A percentile compares a stretch with the other conserved stretches of the same genome.
Evolutionary conservation across 2,329 filamentous ascomycete genomes (phyloP).

Genomic region (Talaromyces sp.): DNA sequence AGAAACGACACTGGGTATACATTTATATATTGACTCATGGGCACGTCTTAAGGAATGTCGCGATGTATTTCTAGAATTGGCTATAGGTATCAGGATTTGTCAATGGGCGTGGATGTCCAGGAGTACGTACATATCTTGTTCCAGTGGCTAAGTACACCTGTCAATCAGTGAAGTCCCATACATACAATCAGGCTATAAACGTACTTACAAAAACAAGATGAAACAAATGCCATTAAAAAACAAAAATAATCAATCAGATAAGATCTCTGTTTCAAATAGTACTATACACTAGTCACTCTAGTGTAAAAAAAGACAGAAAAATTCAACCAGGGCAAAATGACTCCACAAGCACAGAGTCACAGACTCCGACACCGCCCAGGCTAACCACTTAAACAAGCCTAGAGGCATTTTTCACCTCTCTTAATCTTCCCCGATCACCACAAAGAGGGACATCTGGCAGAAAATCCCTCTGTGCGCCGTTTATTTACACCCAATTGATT

Average conservation of each 20-base stretch:
- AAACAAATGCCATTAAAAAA: background rate
- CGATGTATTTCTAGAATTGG: background rate
- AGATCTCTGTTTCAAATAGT: background rate
- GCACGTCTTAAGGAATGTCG: background rate
- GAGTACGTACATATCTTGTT: background rate
- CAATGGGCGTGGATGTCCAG: background rate
- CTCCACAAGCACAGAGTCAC: background rate
- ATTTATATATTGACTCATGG: background rate
- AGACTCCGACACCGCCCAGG: conserved; percentile 3
- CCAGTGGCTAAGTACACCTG: background rate
- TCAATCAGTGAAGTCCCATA: background rate
- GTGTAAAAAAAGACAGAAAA: background rate
- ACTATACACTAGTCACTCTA: background rate
- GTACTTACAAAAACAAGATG: background rate
- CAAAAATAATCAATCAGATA: conserved; percentile 2
- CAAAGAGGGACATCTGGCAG: background rate
- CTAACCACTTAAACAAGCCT: background rate
- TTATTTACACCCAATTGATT: conserved; percentile 15
- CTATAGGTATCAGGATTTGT: background rate
- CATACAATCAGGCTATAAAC: background rate
- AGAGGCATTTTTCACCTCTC: conserved; percentile 5
- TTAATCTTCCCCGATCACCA: background rate
- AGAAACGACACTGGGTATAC: background rate
- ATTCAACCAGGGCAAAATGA: background rate
- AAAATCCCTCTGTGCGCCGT: conserved; percentile 12